phyloP scores from a whole-genome alignment of 1,139 yeast genomes.

The Blastobotrys proliferans region DNA sequence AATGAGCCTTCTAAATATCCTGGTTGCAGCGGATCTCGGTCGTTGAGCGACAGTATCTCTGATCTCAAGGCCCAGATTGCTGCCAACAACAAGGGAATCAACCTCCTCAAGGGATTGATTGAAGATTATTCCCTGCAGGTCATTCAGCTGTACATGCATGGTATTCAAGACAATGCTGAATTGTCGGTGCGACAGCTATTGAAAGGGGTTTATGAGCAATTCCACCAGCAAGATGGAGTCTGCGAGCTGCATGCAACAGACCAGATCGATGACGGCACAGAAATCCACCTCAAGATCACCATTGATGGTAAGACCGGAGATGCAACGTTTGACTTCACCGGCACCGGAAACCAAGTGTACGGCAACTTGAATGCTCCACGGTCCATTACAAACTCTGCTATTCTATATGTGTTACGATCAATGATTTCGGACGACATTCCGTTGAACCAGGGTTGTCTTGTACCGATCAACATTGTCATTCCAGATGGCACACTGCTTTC shows the following conservation, averaged over 20 bases:
- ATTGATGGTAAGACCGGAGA: constrained; percentile 44
- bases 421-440: constrained; percentile 77
- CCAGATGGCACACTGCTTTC: constrained; percentile 66
- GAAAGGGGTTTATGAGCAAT: constrained; percentile 35
- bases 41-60: constrained; percentile 54
- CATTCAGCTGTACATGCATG: constrained; percentile 57
- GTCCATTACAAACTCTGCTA: constrained; percentile 78
- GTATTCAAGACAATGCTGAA: constrained; percentile 59
- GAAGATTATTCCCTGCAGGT: constrained; percentile 48
- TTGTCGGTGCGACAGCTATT: constrained; percentile 47
- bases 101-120: constrained; percentile 46
- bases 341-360: constrained; percentile 57
- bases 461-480: constrained; percentile 61
- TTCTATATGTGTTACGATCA: constrained; percentile 70
- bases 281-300: constrained; percentile 44
- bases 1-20: constrained; percentile 51
- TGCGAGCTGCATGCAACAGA: constrained; percentile 45
- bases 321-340: constrained; percentile 54
- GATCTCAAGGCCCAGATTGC: constrained; percentile 67
- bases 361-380: constrained; percentile 63
- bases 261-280: constrained; percentile 60
- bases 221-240: constrained; percentile 20
- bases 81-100: constrained; percentile 61
- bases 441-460: constrained; percentile 76
- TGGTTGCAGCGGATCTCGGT: constrained; percentile 60